Base-by-base conservation (phyloP, 257 asterid genomes). In the Przewalskia tangutica region DNA sequence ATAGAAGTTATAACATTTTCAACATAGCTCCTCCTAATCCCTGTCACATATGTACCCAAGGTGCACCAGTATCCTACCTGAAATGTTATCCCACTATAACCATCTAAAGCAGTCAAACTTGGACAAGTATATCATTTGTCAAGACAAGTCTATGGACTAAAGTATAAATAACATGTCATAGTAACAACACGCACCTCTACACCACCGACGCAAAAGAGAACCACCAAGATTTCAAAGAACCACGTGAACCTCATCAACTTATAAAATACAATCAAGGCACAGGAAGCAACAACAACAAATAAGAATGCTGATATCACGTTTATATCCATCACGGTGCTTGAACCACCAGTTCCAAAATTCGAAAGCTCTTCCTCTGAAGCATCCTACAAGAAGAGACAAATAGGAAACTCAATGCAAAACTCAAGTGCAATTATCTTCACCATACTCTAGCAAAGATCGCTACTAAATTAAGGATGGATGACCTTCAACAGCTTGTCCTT, bases 151-250 rank as follows among this genome's bases (percentile, higher is more conserved):
- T 50, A 75, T 23, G 79, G 62, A 6, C 8, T 50, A 50, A 23
- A 50, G 23, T 32, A 48, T 53, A 80, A 10, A 16, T 54, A 80
- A 53, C 55, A 58, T 34, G 48, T 20, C 77, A 86, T 59, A 83
- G 73, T 67, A 84, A 82, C 6, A 23, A 75, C 53, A 80, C 84
- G 46, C 66, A 95, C 98, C 97, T 95, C 97, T 32, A 86, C 93
- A 81, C 98, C 98, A 81, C 98, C 98, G 18, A 95, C 89, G 90
- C 95, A 92, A 80, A 95, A 95, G 82, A 95, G 86, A 85, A 89
- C 94, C 85, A 92, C 98, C 91, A 95, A 85, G 78, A 91, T 88
- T 59, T 93, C 97, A 81, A 93, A 88, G 88, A 95, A 93, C 97
- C 98, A 93, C 63, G 84, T 77, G 48, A 97, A 95, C 97, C 83